Base-by-base conservation (phyloP, 2,329 filamentous ascomycete genomes). In the Drechslerella dactyloides region DNA sequence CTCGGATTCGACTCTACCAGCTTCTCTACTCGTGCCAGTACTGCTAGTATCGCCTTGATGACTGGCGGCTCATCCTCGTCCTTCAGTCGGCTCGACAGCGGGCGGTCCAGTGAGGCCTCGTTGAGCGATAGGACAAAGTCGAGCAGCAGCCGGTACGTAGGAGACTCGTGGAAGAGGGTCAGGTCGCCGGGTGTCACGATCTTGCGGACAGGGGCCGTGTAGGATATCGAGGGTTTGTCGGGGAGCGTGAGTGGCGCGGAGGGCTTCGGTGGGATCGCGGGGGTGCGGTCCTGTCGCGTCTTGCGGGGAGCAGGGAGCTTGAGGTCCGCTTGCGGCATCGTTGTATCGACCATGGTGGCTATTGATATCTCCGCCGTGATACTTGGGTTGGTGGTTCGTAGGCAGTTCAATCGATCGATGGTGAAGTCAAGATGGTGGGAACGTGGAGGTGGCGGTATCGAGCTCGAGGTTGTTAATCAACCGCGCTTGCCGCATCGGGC, bases 41-140 rank as follows among this genome's bases (percentile, higher is more conserved):
- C 86, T 15, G 80, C 78, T 42, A 96, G 79, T 33, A 97, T 85
- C 13, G 85, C 83, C 68, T 82, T 82, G 60, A 96, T 82, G 2
- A 84, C 80, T 15, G 83, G 81, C 74, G 88, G 86, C n/a, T 87
- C 80, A 48, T 85, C 82, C n/a, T 84, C 81, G 35, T 81, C 79
- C 1, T 89, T 89, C 73, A 89, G 85, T 5, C 89, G 86, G 10
- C 52, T 56, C 54, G 76, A 76, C 24, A 76, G 70, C 19, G 69
- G 62, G 27, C 83, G 86, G 77, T 90, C 87, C 55, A 86, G 82
- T 50, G 96, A 90, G 2, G 90, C 87, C 76, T 97, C 93, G 50
- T 92, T 88, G 21, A 99, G 86, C 8, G 86, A 85, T 80, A 96
- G 97, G 73, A 97, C 84, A 81, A 96, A 99, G 19, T 90, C 87